Evolutionary conservation across 305 asterid genomes (phyloP), one percentile per base, ranked within the genome.

Genomic region (Stenogyne calaminthoides): DNA sequence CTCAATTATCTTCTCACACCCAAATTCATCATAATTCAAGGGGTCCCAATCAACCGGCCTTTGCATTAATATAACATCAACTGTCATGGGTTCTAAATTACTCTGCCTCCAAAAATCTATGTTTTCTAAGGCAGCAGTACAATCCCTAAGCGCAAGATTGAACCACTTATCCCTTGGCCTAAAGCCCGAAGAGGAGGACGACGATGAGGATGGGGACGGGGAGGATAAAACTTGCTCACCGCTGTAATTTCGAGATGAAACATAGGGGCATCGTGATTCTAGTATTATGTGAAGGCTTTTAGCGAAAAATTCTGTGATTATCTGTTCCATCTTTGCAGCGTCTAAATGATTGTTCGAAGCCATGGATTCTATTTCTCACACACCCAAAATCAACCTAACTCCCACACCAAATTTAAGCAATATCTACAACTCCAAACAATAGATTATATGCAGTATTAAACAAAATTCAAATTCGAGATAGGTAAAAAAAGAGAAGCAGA

Each of bases 81-180:
- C 91, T 32, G 88, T 82, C 96, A 90, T 88, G 9, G 95, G 96
- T 42, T 92, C 98, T 37, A 86, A 84, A 78, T 87, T 82, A 71
- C 91, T 86, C 87, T 90, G 95, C 72, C 93, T 71, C 96, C 93
- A 90, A 80, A 92, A 92, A 47, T 90, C 97, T 69, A 90, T 88
- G 64, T 88, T 90, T 60, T 90, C 98, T 60, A 92, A 78, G n/a
- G 96, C 97, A 67, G 94, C 96, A 16, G 97, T 88, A 64, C 96
- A 92, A 74, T 92, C 96, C 84, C 85, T 86, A 9, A 90, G 85
- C 1, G 96, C 96, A 47, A 88, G 79, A 80, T 92, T 90, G 71
- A 88, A 90, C 96, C 96, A 92, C 81, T 83, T 92, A 80, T 92
- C 98, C 80, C 98, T 85, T 2, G 96, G 91, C 81, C 89, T 78